Conservation (phyloP, 306 rosid genomes). For the Sicyos edulis region DNA sequence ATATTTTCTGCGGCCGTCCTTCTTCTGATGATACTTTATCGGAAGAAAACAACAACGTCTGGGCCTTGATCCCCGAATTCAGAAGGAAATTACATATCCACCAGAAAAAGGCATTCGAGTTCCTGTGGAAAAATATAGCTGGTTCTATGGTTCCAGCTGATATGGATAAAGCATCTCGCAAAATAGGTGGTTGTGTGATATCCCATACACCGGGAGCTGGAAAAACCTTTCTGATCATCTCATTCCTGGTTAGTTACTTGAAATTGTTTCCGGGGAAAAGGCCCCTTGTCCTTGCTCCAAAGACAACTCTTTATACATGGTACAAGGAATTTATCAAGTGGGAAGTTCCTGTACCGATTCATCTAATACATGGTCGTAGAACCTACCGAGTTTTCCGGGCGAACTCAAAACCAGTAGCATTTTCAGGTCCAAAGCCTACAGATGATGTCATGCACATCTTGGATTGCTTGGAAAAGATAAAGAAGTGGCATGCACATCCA, state of each 20-base stretch:
- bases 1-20: slow-evolving; percentile 27
- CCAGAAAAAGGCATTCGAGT: slow-evolving; percentile 85
- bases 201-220: slow-evolving; percentile 96
- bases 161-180: slow-evolving; percentile 42
- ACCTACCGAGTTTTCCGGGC: slow-evolving; percentile 38
- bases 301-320: slow-evolving; percentile 84
- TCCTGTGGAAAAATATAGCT: slow-evolving; percentile 73
- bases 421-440: slow-evolving; percentile 49
- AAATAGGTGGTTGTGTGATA: slow-evolving; percentile 77
- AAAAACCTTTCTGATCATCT: slow-evolving; percentile 69
- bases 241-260: slow-evolving; percentile 73
- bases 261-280: slow-evolving; percentile 68
- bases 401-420: slow-evolving; percentile 29
- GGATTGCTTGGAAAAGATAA: slow-evolving; percentile 68
- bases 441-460: slow-evolving; percentile 65
- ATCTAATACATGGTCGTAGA: slow-evolving; percentile 69
- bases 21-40: slow-evolving; percentile 36
- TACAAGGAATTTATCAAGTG: slow-evolving; percentile 77
- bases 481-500: slow-evolving; percentile 82
- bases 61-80: slow-evolving; percentile 55
- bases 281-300: slow-evolving; percentile 82
- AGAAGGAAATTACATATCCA: slow-evolving; percentile 46
- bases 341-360: slow-evolving; percentile 68
- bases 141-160: slow-evolving; percentile 57
- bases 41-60: slow-evolving; percentile 57